Evolutionary conservation across 176 grass and related monocot genomes (phyloP).

Genomic region (Oryza glumipatula): DNA sequence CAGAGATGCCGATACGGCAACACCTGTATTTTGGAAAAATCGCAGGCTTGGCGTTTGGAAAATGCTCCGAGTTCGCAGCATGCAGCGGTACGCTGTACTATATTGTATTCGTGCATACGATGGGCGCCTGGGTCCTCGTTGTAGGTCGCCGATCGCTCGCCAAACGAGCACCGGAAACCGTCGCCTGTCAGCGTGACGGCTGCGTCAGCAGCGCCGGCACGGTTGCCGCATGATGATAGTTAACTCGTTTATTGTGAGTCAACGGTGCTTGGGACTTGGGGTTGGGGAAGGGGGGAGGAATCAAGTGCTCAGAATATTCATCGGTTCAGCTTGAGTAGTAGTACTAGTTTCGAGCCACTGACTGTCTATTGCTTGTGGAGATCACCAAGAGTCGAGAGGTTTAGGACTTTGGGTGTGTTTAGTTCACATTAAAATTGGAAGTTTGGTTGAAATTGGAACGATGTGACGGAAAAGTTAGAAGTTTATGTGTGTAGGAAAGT

Average conservation of each 20-base stretch:
- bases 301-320: background rate
- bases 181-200: background rate
- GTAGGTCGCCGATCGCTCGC: conserved; percentile 39
- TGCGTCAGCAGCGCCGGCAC: background rate
- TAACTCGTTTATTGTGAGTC: background rate
- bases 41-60: background rate
- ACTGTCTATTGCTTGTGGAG: too few species aligned
- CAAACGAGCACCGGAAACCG: conserved; percentile 33
- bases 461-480: too few species aligned
- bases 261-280: background rate
- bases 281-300: background rate
- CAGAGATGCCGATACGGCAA: conserved; percentile 25
- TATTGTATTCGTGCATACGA: conserved; percentile 5
- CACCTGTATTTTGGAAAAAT: conserved; percentile 12
- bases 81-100: background rate
- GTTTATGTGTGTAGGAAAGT: too few species aligned
- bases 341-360: too few species aligned
- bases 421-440: too few species aligned
- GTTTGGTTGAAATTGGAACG: too few species aligned
- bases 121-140: conserved; percentile 26
- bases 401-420: too few species aligned
- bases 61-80: background rate
- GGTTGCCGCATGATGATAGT: background rate
- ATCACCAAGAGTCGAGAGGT: too few species aligned
- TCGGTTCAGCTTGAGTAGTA: background rate